phyloP scores from a whole-genome alignment of 2,329 filamentous ascomycete genomes.

The Aspergillus melleus region DNA sequence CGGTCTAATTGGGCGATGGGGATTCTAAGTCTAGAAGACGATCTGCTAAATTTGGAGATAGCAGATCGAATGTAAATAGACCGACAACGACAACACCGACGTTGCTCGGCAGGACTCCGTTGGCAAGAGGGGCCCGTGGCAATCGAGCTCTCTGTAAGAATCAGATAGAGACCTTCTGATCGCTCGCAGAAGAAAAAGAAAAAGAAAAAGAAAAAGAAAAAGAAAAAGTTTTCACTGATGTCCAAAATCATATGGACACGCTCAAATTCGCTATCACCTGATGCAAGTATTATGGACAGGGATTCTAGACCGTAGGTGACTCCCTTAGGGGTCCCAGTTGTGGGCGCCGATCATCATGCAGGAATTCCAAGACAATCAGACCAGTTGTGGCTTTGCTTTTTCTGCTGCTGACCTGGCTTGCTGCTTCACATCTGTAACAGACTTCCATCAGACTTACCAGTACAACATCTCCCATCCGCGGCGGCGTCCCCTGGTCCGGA shows the following conservation, averaged over 20 bases:
- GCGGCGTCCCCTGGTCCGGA: not conserved
- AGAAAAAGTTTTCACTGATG: not conserved
- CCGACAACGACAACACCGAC: not conserved
- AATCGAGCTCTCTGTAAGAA: not conserved
- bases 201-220: too few species aligned
- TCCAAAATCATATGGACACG: not conserved
- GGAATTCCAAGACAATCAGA: not conserved
- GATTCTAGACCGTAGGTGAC: not conserved
- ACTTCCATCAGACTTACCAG: not conserved
- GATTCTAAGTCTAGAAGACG: constrained; percentile 73
- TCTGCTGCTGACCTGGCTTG: not conserved
- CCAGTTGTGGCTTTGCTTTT: not conserved
- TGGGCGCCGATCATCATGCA: not conserved
- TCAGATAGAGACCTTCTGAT: not conserved
- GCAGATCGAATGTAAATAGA: constrained; percentile 28
- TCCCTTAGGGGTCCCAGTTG: not conserved
- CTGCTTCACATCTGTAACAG: not conserved
- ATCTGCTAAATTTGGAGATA: constrained; percentile 65
- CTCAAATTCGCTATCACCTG: not conserved
- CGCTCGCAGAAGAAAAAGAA: too few species aligned
- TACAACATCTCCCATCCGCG: too few species aligned
- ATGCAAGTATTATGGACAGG: not conserved
- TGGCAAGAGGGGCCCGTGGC: not conserved
- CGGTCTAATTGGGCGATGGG: constrained; percentile 70
- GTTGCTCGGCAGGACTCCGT: not conserved